Percentiles rank a stretch among this genome's conserved stretches.
phyloP scores from a whole-genome alignment of 106 monocot genomes.

The Cymbidium sinense region DNA sequence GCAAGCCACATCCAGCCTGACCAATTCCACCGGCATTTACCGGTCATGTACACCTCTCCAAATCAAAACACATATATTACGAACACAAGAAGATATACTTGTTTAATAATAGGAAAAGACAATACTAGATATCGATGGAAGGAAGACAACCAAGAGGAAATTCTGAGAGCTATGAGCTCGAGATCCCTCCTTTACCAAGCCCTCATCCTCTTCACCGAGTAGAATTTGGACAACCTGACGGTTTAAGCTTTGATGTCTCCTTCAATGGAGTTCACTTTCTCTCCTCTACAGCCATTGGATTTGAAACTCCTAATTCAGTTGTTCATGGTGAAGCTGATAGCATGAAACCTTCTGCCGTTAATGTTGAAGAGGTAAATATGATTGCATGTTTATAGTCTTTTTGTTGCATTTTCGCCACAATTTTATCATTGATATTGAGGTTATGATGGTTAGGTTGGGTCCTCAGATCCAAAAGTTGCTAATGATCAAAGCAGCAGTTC shows the following conservation, averaged over 20 bases:
- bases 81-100: background rate
- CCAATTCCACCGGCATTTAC: background rate
- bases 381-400: background rate
- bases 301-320: background rate
- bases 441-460: background rate
- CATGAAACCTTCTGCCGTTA: background rate
- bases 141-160: background rate
- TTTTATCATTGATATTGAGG: too few relatives aligned
- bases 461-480: background rate
- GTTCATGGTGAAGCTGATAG: background rate
- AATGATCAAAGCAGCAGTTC: slow-evolving; percentile 3
- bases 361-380: background rate
- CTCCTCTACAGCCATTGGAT: background rate
- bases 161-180: background rate
- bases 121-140: background rate
- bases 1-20: background rate
- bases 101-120: background rate
- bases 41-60: background rate
- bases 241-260: background rate
- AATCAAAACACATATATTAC: background rate
- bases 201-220: background rate
- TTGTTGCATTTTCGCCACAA: background rate
- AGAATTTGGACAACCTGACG: background rate
- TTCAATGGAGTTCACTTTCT: background rate
- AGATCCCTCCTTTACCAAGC: background rate